phyloP scores from a whole-genome alignment of 2,329 filamentous ascomycete genomes.

The Xylariaceae sp. region DNA sequence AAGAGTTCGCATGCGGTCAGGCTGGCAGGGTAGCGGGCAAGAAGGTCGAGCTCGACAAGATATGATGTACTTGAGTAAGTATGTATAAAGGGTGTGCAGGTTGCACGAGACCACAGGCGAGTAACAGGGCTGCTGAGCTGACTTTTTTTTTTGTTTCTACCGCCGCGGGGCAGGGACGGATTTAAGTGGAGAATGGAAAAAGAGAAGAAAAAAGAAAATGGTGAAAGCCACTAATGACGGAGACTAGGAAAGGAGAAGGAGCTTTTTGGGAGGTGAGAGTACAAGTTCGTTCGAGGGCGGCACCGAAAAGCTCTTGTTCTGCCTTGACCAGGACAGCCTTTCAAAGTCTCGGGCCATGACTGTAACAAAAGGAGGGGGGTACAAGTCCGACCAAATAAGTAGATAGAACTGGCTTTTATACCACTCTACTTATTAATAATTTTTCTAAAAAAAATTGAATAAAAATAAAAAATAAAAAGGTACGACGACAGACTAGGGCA shows the following conservation, averaged over 20 bases:
- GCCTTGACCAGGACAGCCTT: constrained; percentile 27
- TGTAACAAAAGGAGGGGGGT: constrained; percentile 23
- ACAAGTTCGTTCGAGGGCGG: constrained; percentile 8
- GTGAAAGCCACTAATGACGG: background rate
- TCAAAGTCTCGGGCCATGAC: constrained; percentile 30
- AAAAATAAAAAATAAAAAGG: constrained; percentile 26
- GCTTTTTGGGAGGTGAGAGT: constrained; percentile 8
- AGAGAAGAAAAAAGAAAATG: constrained; percentile 1
- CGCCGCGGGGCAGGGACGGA: constrained; percentile 15
- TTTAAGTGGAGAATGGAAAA: constrained; percentile 18
- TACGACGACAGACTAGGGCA: constrained; percentile 25
- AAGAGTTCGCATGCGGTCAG: constrained; percentile 20
- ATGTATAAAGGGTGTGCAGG: too few relatives aligned
- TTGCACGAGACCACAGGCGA: background rate
- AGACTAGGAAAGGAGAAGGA: constrained; percentile 5
- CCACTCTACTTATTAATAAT: constrained; percentile 19
- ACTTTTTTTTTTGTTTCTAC: constrained; percentile 15
- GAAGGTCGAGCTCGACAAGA: constrained; percentile 21
- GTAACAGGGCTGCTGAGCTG: constrained; percentile 2
- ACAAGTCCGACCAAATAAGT: constrained; percentile 14
- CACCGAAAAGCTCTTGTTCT: constrained; percentile 20
- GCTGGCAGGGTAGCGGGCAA: constrained; percentile 15
- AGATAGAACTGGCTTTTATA: constrained; percentile 29
- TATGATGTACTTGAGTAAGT: too few relatives aligned
- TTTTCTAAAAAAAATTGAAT: too few relatives aligned